A percentile compares a stretch with the other conserved stretches of the same genome.
phyloP scores from a whole-genome alignment of 306 rosid genomes.

The Cicer chorassanicum region DNA sequence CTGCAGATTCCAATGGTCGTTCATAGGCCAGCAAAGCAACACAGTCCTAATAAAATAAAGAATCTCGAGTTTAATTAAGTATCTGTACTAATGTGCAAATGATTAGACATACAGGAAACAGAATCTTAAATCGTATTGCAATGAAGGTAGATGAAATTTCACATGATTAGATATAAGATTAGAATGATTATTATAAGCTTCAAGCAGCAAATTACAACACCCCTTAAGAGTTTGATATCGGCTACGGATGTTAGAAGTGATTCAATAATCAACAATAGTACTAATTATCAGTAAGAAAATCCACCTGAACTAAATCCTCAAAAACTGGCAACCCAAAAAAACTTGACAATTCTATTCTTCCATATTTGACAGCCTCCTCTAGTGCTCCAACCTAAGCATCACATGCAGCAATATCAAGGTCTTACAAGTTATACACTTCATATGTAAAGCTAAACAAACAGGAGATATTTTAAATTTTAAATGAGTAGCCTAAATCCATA shows the following conservation, averaged over 20 bases:
- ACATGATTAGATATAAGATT: not conserved
- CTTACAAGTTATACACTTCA: slow-evolving; percentile 14
- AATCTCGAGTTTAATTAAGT: slow-evolving; percentile 23
- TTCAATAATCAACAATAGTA: slow-evolving; percentile 13
- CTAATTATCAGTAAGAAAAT: slow-evolving; percentile 15
- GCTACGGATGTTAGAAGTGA: not conserved
- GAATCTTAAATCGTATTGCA: slow-evolving; percentile 14
- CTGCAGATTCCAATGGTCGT: slow-evolving; percentile 73
- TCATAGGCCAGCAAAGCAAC: slow-evolving; percentile 95
- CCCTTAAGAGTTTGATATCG: not conserved
- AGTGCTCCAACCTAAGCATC: slow-evolving; percentile 75
- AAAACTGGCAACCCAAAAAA: slow-evolving; percentile 70
- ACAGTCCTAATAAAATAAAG: slow-evolving; percentile 66
- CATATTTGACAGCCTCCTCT: slow-evolving; percentile 89
- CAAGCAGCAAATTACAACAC: not conserved
- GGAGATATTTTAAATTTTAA: not conserved
- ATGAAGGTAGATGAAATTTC: not conserved
- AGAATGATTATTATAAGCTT: slow-evolving; percentile 30
- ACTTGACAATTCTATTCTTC: slow-evolving; percentile 74
- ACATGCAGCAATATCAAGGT: slow-evolving; percentile 28
- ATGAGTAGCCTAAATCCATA: slow-evolving; percentile 13
- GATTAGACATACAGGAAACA: slow-evolving; percentile 10
- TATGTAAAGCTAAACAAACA: slow-evolving; percentile 21
- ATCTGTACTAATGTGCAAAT: not conserved
- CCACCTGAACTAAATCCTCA: slow-evolving; percentile 86